Evolutionary conservation across 192 early-diverging fungal species (phyloP), one percentile per base, ranked within the genome.

Genomic region (Coemansia furcata): DNA sequence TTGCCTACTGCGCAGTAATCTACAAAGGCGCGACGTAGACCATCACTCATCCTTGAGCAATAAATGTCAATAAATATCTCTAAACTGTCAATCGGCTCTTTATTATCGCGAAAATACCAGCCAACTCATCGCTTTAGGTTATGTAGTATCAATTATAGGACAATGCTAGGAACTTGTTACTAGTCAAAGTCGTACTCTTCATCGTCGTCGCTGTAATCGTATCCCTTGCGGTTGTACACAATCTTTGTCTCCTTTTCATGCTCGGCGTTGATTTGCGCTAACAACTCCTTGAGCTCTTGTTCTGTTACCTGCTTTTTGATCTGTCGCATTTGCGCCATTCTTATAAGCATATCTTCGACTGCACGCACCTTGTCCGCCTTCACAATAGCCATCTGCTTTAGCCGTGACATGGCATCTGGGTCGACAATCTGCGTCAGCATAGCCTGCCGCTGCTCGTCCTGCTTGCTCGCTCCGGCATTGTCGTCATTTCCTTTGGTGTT

Each of bases 381-480:
- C 10, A 98, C 96, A 65, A 98, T 92, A 14, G 89, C 87, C 62
- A 96, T 96, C 21, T 93, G 87, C n/a, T 89, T 88, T 76, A 97
- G 47, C 21, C 96, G 87, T 64, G 94, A 90, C 46, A 93, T 86
- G 17, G 94, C 94, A 32, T 88, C 86, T 61, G 87, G 87, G 44
- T 91, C 88, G 30, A 98, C 84, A 36, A 95, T 89, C 86, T 94
- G 92, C 17, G 85, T 76, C 19, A 98, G 78, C 89, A 94, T 90
- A 15, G 79, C 87, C 62, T 89, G 76, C 26, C 94, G 88, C 84
- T 88, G 87, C 73, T 98, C 94, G 58, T 98, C 89, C 37, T 90
- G 88, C n/a, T 94, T 86, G 32, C 86, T 85, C 42, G 17, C 4
- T 19, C 30, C 60, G 44, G 44, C 60, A 29, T 61, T 59, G 59